Percentiles rank a stretch among this genome's conserved stretches.
Conservation (phyloP, 352 stramenopile species). For the Phytophthora citrophthora region DNA sequence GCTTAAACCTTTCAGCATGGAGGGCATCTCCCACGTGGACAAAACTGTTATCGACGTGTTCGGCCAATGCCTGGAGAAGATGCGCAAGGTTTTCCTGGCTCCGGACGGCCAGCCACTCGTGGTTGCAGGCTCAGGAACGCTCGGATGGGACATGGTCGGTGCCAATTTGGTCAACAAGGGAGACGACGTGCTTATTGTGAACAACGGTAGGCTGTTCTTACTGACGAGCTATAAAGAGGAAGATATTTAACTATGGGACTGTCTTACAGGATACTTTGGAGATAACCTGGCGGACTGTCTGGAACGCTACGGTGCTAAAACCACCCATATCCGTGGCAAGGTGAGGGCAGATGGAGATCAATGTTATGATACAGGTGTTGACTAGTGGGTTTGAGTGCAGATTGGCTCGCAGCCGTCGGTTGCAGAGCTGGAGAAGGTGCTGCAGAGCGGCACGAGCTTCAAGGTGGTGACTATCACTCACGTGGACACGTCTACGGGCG, state of each 20-base stretch:
- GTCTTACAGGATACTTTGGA: conserved; percentile 67
- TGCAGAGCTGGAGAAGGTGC: conserved; percentile 47
- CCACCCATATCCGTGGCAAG: conserved; percentile 62
- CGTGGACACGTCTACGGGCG: conserved; percentile 80
- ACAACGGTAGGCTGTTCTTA: conserved; percentile 48
- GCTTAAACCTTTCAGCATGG: conserved; percentile 70
- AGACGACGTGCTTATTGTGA: conserved; percentile 74
- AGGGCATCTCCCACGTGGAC: conserved; percentile 84
- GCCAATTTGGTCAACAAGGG: conserved; percentile 70
- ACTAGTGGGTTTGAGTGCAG: conserved; percentile 23
- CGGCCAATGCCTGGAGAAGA: conserved; percentile 80
- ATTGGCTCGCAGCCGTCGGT: conserved; percentile 63
- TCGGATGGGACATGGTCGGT: conserved; percentile 86
- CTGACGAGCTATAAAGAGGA: background rate
- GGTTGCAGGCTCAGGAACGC: conserved; percentile 68
- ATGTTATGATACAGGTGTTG: background rate
- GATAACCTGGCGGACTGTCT: conserved; percentile 75
- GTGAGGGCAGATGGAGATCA: conserved; percentile 13
- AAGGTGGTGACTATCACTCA: conserved; percentile 82
- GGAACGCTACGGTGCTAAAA: conserved; percentile 70
- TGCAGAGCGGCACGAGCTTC: conserved; percentile 50
- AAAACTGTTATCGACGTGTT: conserved; percentile 81
- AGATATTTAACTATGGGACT: background rate
- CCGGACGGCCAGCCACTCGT: conserved; percentile 74
- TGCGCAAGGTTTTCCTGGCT: conserved; percentile 80